A percentile compares a stretch with the other conserved stretches of the same genome.
phyloP scores from a whole-genome alignment of 2,329 filamentous ascomycete genomes.

The Pseudogymnoascus sp. region DNA sequence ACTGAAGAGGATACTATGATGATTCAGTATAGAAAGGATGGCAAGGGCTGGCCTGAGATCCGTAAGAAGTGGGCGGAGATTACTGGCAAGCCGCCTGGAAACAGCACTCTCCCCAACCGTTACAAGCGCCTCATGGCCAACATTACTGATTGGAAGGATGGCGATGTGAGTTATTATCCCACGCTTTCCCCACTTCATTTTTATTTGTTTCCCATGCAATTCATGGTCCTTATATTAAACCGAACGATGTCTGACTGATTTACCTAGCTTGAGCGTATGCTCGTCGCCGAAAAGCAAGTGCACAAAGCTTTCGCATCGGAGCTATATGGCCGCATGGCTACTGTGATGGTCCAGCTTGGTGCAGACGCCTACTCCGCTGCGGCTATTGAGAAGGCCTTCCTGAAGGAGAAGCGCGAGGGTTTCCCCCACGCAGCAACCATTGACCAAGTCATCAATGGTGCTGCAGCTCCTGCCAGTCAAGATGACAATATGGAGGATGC shows the following conservation, averaged over 20 bases:
- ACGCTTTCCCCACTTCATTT: neutral
- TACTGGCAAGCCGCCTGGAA: neutral
- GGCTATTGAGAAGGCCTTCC: neutral
- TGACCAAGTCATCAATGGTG: neutral
- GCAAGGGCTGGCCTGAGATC: neutral
- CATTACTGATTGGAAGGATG: neutral
- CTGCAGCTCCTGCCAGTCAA: neutral
- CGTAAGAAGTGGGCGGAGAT: neutral
- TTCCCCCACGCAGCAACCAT: neutral
- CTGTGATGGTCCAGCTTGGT: neutral
- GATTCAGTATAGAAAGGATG: neutral
- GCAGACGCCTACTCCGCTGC: neutral
- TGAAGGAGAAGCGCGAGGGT: neutral
- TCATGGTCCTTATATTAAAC: neutral
- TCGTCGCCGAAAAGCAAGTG: neutral
- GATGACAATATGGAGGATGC: neutral
- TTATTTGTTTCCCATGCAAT: neutral
- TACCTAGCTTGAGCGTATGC: neutral
- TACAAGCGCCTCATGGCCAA: neutral
- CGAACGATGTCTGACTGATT: neutral
- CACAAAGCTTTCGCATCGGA: too few relatives aligned
- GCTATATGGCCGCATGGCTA: neutral
- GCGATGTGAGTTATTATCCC: neutral
- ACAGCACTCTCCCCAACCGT: neutral
- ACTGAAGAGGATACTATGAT: neutral